These are phyloP conservation scores for Neopestalotiopsis sp. DNA, from an alignment of 2,329 filamentous ascomycete species.

Conservation along the genomic window DNA sequence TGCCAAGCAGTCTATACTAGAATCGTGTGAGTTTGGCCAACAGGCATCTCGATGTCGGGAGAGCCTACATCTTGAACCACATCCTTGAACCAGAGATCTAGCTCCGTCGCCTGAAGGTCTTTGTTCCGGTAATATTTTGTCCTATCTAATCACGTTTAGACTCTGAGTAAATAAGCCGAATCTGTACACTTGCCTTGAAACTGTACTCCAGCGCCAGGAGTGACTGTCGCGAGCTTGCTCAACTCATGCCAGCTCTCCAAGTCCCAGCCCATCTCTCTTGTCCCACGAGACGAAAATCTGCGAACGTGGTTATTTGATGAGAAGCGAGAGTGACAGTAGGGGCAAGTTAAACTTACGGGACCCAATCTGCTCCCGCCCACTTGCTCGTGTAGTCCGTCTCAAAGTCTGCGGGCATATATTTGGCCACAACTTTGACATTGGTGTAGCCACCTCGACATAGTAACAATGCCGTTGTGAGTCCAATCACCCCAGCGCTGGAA, in stretches of 20 bases:
- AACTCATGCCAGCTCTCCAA: neutral
- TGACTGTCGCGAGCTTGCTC: neutral
- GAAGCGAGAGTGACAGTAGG: neutral
- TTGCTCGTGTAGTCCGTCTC: neutral
- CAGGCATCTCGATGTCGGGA: neutral
- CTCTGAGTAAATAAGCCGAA: neutral
- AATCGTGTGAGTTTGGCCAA: neutral
- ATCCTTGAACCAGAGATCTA: conserved; percentile 8
- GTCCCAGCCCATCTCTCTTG: neutral
- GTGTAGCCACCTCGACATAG: neutral
- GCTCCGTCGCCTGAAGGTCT: neutral
- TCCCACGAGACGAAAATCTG: neutral
- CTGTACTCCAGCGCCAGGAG: neutral
- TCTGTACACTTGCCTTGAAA: neutral
- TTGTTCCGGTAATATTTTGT: neutral
- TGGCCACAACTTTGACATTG: neutral
- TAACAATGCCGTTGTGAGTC: neutral
- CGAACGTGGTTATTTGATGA: neutral
- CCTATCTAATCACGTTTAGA: neutral
- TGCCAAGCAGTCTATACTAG: neutral
- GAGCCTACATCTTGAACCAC: neutral
- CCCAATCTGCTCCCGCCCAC: conserved; percentile 8
- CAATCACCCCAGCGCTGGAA: neutral
- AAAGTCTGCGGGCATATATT: neutral
- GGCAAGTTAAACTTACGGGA: conserved; percentile 4